phyloP scores from a whole-genome alignment of 176 grass and related monocot species.

The Eragrostis nindensis region DNA sequence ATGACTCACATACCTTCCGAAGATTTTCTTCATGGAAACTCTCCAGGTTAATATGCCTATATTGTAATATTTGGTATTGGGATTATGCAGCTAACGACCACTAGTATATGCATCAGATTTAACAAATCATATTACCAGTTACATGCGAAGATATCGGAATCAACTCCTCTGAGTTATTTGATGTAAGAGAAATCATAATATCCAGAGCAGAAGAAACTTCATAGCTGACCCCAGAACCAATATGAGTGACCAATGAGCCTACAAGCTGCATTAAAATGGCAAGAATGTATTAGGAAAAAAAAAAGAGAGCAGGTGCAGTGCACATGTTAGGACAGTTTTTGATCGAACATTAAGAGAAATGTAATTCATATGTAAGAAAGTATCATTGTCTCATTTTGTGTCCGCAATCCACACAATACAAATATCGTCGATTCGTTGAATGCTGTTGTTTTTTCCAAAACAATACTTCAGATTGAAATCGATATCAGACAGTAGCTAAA shows the following conservation, averaged over 20 bases:
- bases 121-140: conserved; percentile 61
- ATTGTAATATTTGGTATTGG: conserved; percentile 23
- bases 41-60: conserved; percentile 88
- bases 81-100: conserved; percentile 42
- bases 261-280: conserved; percentile 61
- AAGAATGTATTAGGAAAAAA: conserved; percentile 34
- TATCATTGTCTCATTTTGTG: not conserved
- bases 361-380: conserved; percentile 21
- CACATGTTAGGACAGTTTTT: conserved; percentile 22
- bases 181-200: conserved; percentile 71
- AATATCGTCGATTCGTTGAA: not conserved
- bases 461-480: conserved; percentile 3
- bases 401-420: not conserved
- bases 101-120: conserved; percentile 18
- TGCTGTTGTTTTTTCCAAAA: not conserved
- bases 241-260: conserved; percentile 83
- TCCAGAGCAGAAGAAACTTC: conserved; percentile 89
- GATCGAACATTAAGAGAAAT: conserved; percentile 23
- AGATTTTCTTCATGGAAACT: conserved; percentile 82
- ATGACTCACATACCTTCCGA: conserved; percentile 68
- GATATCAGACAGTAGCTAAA: conserved; percentile 10
- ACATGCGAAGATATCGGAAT: conserved; percentile 85
- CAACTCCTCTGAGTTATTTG: conserved; percentile 65
- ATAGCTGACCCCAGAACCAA: conserved; percentile 79
- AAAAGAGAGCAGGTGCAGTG: conserved; percentile 6